Evolutionary conservation across 164 flowering plant genomes (phyloP), one percentile per base, ranked within the genome.

Genomic region (Echeveria elegans): DNA sequence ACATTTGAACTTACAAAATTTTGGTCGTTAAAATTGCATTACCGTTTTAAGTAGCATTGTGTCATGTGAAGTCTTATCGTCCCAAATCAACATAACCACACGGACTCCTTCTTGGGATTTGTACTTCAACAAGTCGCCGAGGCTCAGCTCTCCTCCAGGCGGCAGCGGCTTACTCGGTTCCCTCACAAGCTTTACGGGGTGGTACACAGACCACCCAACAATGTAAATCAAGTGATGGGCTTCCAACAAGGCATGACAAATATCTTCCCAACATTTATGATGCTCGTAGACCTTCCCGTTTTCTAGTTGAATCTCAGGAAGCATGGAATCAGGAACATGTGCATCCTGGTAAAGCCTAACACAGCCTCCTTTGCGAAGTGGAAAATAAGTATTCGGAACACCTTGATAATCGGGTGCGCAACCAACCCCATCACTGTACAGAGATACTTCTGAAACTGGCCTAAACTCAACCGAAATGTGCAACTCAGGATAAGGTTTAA

Each of bases 331-430:
- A 29, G 82, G 83, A 16, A 86, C 75, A 66, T 89, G 93, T 16
- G 89, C 91, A 74, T 87, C 93, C 77, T 89, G 96, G 71, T 89
- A 87, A 14, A 89, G 81, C 19, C 85, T 87, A 26, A 87, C 75
- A 24, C 31, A 66, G 40, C 89, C 82, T 61, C 93, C 89, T 82
- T 77, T 82, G 10, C 81, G 77, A 16, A 86, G 77, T 6, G 91
- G 93, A 60, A 87, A 86, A 68, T 85, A 88, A 32, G 89, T 77
- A 24, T 77, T 77, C 23, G 85, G 82, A 32, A 88, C 88, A 26
- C 92, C 92, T 16, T 6, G 1, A 63, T 77, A 77, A 16, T 78
- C 76, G 1, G 88, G 83, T 4, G 79, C 87, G 18, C 77, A 74
- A 2, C 82, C 87, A 65, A 84, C 75, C 21, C 90, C 92, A 59